Percentiles rank a stretch among this genome's conserved stretches.
Conservation (phyloP, 495 filamentous ascomycete species). For the Endocarpon pusillum region DNA sequence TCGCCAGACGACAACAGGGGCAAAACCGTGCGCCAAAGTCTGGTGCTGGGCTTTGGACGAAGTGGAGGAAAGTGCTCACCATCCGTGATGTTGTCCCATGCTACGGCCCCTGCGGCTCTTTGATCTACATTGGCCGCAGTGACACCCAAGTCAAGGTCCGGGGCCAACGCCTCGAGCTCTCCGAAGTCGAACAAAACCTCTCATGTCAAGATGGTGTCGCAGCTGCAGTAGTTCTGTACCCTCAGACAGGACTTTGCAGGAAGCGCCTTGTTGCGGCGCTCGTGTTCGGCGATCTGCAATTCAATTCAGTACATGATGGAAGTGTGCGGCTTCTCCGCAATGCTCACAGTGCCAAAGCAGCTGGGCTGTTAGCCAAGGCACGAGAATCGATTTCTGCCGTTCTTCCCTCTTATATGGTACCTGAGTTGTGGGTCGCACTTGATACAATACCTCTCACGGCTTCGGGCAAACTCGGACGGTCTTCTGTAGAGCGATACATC, state of each 20-base stretch:
- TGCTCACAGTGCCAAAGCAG: slow-evolving; percentile 1
- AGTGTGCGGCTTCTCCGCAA: neutral
- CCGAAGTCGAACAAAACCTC: slow-evolving; percentile 32
- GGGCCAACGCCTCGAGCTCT: slow-evolving; percentile 28
- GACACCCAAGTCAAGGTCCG: slow-evolving; percentile 27
- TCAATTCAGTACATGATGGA: neutral
- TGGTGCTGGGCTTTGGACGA: too few species aligned
- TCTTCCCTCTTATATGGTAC: slow-evolving; percentile 35
- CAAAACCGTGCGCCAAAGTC: too few species aligned
- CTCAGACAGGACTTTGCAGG: slow-evolving; percentile 22
- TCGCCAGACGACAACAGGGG: too few species aligned
- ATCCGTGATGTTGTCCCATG: slow-evolving; percentile 17
- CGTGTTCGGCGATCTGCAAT: neutral
- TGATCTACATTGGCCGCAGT: slow-evolving; percentile 29
- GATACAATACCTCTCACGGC: slow-evolving; percentile 31
- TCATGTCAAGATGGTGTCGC: neutral
- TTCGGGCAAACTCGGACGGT: slow-evolving; percentile 40
- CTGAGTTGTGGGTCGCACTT: slow-evolving; percentile 39
- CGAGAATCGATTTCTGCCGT: slow-evolving; percentile 16
- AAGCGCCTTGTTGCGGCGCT: slow-evolving; percentile 23
- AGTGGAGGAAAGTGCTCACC: too few species aligned
- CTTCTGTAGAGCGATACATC: too few species aligned
- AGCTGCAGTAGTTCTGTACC: slow-evolving; percentile 14
- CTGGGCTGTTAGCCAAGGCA: slow-evolving; percentile 8
- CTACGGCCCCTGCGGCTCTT: slow-evolving; percentile 18